Evolutionary conservation across 495 filamentous ascomycete genomes (phyloP), one percentile per base, ranked within the genome.

Genomic region (Trichoderma virens): DNA sequence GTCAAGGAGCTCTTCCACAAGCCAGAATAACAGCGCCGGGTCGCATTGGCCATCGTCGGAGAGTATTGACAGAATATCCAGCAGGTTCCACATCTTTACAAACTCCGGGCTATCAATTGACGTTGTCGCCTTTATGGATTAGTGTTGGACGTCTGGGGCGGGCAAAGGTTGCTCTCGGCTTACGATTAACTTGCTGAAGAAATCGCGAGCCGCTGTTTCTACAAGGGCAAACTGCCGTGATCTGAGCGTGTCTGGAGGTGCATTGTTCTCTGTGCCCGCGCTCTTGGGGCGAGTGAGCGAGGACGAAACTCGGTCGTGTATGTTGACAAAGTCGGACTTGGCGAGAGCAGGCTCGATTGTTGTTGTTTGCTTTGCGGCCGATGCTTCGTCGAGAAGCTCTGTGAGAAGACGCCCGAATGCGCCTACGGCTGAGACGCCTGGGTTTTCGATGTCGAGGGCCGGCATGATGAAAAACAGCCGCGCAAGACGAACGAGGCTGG

Each of bases 1-100:
- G 75, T 98, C 95, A 56, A 99, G 83, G 0, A 98, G 83, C 72
- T 99, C 94, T 72, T 99, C 94, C 20, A 97, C 87, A 16, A 98
- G 83, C 84, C 88, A 92, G 67, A 95, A 90, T 11, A 93, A 83
- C 39, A 98, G 79, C 30, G 87, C 90, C 1, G 90, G 84, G 66
- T 96, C 91, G 71, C 90, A 95, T 78, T 89, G 86, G 72, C 91
- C 91, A 68, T 72, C 80, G 69, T 99, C 93, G 62, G 92, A 92
- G 68, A 94, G 86, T 18, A 94, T 86, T 1, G 90, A 87, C 9
- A 97, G 80, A 45, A 96, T 86, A 73, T 99, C 94, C 61, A 99
- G 83, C 18, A 99, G 81, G 70, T 97, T 93, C 92, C 92, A 97
- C 59, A 98, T 85, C 61, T 86, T 78, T 56, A 90, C 87, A 67